A percentile compares a stretch with the other conserved stretches of the same genome.
Evolutionary conservation across 495 filamentous ascomycete species (phyloP).

Genomic region (Aspergillus baeticus): DNA sequence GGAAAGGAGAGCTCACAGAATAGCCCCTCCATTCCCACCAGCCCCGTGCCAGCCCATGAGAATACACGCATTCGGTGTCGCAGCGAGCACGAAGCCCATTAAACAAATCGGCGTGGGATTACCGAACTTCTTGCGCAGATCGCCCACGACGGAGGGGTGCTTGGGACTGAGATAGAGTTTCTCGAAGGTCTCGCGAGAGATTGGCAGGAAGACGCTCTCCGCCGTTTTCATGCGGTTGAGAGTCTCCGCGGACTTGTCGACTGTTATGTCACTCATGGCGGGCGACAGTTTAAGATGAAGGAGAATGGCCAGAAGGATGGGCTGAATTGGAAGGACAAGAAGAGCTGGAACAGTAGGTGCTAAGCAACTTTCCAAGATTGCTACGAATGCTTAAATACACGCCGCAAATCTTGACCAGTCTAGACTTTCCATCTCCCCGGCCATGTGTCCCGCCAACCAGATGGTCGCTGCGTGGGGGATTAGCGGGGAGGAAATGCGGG

Average conservation of each 20-base stretch:
- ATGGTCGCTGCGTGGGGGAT: neutral
- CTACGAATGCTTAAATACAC: neutral
- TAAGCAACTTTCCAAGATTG: neutral
- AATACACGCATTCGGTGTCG: slow-evolving; percentile 62
- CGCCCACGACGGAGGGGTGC: slow-evolving; percentile 35
- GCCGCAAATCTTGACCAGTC: neutral
- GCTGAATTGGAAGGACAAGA: neutral
- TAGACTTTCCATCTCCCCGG: neutral
- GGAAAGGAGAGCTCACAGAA: slow-evolving; percentile 34
- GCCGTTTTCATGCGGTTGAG: slow-evolving; percentile 34
- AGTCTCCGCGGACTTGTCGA: slow-evolving; percentile 10
- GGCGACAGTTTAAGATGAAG: neutral
- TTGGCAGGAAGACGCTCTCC: slow-evolving; percentile 37
- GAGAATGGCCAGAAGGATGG: neutral
- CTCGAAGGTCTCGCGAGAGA: slow-evolving; percentile 64
- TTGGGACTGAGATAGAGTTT: slow-evolving; percentile 71
- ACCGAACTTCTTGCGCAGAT: slow-evolving; percentile 48
- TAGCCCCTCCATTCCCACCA: slow-evolving; percentile 61
- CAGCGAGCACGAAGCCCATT: slow-evolving; percentile 62
- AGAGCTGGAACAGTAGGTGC: neutral
- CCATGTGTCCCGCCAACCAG: neutral
- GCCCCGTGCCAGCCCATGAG: slow-evolving; percentile 73
- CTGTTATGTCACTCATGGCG: slow-evolving; percentile 15
- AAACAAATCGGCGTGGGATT: slow-evolving; percentile 75
- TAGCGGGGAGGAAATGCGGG: neutral